phyloP scores from a whole-genome alignment of 306 rosid species.

The Castanea mollissima region DNA sequence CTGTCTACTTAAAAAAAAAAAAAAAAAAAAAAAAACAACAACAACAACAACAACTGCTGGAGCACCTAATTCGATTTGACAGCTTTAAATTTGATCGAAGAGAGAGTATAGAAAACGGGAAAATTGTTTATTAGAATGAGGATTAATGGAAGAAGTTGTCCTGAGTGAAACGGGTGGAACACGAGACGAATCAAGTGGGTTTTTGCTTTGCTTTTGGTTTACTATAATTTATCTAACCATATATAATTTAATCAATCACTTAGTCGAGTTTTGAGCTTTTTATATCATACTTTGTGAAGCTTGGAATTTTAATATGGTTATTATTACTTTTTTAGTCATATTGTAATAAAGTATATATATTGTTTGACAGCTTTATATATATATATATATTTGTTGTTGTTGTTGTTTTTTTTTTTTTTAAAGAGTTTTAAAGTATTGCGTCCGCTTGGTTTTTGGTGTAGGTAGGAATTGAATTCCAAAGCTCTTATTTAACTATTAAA shows the following conservation, averaged over 20 bases:
- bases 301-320: slow-evolving; percentile 13
- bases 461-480: accelerated
- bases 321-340: neutral
- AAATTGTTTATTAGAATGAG: slow-evolving; percentile 17
- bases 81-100: slow-evolving; percentile 35
- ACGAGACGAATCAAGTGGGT: slow-evolving; percentile 65
- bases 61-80: slow-evolving; percentile 31
- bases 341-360: neutral
- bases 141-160: slow-evolving; percentile 42
- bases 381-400: no score
- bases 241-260: slow-evolving; percentile 25
- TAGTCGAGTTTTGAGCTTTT: slow-evolving; percentile 29
- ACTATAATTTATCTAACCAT: slow-evolving; percentile 20
- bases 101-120: slow-evolving; percentile 4
- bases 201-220: slow-evolving; percentile 44
- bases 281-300: neutral
- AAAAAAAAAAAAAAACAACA: neutral
- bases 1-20: neutral
- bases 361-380: no score
- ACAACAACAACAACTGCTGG: slow-evolving; percentile 13
- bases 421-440: no score
- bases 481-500: no score
- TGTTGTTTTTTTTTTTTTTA: no score
- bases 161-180: slow-evolving; percentile 50
- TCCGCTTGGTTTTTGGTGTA: no score